Base-by-base conservation (phyloP, 2,329 filamentous ascomycete species). In the Coniochaeta ligniaria region DNA sequence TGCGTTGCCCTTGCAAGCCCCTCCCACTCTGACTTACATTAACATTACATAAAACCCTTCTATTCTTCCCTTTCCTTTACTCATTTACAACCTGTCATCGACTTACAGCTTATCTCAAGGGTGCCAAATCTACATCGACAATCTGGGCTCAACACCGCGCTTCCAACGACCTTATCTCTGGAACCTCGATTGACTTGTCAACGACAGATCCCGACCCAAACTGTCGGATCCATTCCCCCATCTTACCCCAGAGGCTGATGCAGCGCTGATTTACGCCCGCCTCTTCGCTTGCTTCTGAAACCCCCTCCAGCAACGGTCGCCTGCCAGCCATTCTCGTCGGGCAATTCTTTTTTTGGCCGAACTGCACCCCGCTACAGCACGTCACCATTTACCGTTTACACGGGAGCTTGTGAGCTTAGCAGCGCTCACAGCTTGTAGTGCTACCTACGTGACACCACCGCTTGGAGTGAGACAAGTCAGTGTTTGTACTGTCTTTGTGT, bases 11-110 rank as follows among this genome's bases (percentile, higher is more conserved):
- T 59, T 60, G 65, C 63, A 63, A 65, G 55, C 63, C 64, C 64
- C 68, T 67, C 67, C 66, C 70, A 67, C 69, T 65, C 66, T 61
- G 59, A 60, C 60, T 65, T 66, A 63, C 68, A 70, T 76, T 77
- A 74, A 70, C 75, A 77, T 79, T 79, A 79, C 76, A 77, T 79
- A 79, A 78, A 78, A 77, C 73, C 74, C 74, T 70, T 72, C 69
- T 71, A 69, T 66, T 70, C 67, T 74, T 74, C 72, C 69, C 71
- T 74, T 71, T 71, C 66, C 70, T 72, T 74, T 75, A 73, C 75
- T 73, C 73, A 73, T 71, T 72, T 71, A 61, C 70, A 73, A 71
- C 73, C 72, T 74, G 71, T 75, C 71, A 74, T 66, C 68, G 70
- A 68, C 67, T 64, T 69, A 70, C 70, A 66, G 67, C 71, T 74